Percentiles rank a stretch among this genome's conserved stretches.
Evolutionary conservation across 495 filamentous ascomycete genomes (phyloP).

Genomic region (Pyronema omphalodes): DNA sequence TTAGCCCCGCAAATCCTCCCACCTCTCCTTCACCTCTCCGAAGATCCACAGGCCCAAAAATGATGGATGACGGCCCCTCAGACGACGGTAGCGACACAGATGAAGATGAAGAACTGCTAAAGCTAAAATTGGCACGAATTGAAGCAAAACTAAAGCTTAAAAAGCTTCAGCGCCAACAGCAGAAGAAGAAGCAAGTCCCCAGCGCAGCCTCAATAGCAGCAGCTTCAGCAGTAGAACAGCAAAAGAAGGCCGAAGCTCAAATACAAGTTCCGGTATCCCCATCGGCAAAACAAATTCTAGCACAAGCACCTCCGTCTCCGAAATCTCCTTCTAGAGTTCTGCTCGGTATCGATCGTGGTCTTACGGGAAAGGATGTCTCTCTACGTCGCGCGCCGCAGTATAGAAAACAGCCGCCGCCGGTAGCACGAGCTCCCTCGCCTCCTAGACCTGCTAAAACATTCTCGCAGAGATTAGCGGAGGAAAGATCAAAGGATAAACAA

Average conservation of each 20-base stretch:
- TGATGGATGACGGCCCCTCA: slow-evolving; percentile 23
- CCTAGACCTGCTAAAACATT: slow-evolving; percentile 33
- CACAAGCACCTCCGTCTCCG: slow-evolving; percentile 28
- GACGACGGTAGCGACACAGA: slow-evolving; percentile 36
- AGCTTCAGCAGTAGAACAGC: neutral
- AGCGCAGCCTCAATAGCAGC: neutral
- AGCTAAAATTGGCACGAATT: slow-evolving; percentile 68
- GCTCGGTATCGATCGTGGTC: slow-evolving; percentile 78
- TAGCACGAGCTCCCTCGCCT: slow-evolving; percentile 13
- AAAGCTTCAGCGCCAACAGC: slow-evolving; percentile 45
- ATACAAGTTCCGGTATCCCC: slow-evolving; percentile 77
- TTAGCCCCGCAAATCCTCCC: slow-evolving; percentile 3
- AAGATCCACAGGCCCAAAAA: slow-evolving; percentile 12
- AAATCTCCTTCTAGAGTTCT: slow-evolving; percentile 61
- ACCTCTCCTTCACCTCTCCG: slow-evolving; percentile 19
- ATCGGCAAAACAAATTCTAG: slow-evolving; percentile 30
- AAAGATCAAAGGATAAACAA: slow-evolving; percentile 36
- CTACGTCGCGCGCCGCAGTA: slow-evolving; percentile 48
- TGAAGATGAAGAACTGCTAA: slow-evolving; percentile 78
- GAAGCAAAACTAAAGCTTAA: slow-evolving; percentile 79
- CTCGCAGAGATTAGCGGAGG: slow-evolving; percentile 67
- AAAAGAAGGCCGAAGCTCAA: slow-evolving; percentile 24
- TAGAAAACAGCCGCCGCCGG: slow-evolving; percentile 7
- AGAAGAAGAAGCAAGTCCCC: slow-evolving; percentile 9
- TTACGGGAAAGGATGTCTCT: slow-evolving; percentile 66